A percentile compares a stretch with the other conserved stretches of the same genome.
These are phyloP conservation scores for Russula emetica DNA, from an alignment of 768 basidiomycete genomes.

Conservation along the genomic window DNA sequence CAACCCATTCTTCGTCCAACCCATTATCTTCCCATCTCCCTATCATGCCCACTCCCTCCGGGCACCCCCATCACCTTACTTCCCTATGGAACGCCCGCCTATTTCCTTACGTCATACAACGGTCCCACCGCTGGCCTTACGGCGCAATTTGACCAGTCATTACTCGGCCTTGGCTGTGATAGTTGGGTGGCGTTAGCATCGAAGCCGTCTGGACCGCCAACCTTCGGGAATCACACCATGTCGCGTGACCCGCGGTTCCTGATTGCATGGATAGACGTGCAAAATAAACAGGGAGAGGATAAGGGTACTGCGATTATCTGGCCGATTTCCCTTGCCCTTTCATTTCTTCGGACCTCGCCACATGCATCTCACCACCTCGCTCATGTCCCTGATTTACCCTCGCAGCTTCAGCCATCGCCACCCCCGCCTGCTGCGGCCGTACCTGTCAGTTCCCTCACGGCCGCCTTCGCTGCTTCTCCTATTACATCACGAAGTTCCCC, in stretches of 20 bases:
- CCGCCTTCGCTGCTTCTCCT: conserved; percentile 16
- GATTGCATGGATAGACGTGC: conserved; percentile 69
- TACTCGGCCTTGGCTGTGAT: conserved; percentile 59
- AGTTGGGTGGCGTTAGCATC: conserved; percentile 39
- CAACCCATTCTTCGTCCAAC: conserved; percentile 59
- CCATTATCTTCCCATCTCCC: conserved; percentile 49
- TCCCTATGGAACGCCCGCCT: conserved; percentile 69
- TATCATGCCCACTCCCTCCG: conserved; percentile 42
- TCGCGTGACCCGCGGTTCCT: conserved; percentile 41
- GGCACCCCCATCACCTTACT: conserved; percentile 69
- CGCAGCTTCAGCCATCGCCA: conserved; percentile 55
- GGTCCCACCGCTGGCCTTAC: conserved; percentile 61
- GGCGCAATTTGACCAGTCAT: conserved; percentile 58
- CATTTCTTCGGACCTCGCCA: conserved; percentile 38
- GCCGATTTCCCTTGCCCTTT: conserved; percentile 56
- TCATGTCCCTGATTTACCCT: conserved; percentile 59
- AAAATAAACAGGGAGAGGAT: conserved; percentile 76
- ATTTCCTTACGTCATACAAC: conserved; percentile 63
- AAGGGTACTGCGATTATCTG: conserved; percentile 74
- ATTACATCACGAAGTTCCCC: conserved; percentile 14
- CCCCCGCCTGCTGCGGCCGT: conserved; percentile 37
- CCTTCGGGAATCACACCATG: background rate
- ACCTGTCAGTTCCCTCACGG: conserved; percentile 18
- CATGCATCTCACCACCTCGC: conserved; percentile 45
- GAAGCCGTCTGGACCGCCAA: conserved; percentile 14